Evolutionary conservation across 2,329 filamentous ascomycete genomes (phyloP), one percentile per base, ranked within the genome.

Genomic region (Sphaceloma murrayae): DNA sequence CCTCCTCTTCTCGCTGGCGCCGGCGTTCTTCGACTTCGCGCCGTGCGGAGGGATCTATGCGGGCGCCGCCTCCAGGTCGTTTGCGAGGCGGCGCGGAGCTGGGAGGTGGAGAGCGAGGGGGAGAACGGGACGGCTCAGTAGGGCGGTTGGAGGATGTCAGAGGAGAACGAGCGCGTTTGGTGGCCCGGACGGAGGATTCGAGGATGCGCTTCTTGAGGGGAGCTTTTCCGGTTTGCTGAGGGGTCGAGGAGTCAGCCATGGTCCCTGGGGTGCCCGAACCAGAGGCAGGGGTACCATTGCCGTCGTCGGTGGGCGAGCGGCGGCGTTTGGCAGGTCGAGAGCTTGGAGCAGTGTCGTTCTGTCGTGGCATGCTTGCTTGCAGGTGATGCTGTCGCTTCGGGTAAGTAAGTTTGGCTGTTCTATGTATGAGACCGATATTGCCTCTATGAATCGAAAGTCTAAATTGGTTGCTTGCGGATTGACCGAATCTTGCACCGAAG

Each of bases 21-120:
- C 67, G 60, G 22, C 61, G 62, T 38, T 76, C 72, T 19, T 79
- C 76, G 44, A 82, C 80, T 17, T 77, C 77, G 54, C 84, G 79
- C 22, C 77, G 73, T 55, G 85, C 78, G 21, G 74, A 65, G 45
- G 77, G 76, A 22, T 76, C 76, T 49, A 89, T 78, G 49, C 83
- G 81, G 2, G 61, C 54, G 6, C 55, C 53, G 8, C 56, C 60
- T 17, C 61, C 61, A 14, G 61, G 60, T 26, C 62, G 56, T 50
- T 65, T 65, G 27, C 49, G 44, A 13, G 47, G 49, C 9, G 49
- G 44, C 30, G 47, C 48, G 19, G 36, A 11, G 16, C 30, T 26
- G 14, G 24, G 18, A 2, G 43, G 29, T 6, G 61, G 53, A 34
- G 51, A 60, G 48, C 46, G 62, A 13, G 63, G 61, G 31, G 63